A percentile compares a stretch with the other conserved stretches of the same genome.
phyloP scores from a whole-genome alignment of 352 stramenopile species.

The Pythium biforme region DNA sequence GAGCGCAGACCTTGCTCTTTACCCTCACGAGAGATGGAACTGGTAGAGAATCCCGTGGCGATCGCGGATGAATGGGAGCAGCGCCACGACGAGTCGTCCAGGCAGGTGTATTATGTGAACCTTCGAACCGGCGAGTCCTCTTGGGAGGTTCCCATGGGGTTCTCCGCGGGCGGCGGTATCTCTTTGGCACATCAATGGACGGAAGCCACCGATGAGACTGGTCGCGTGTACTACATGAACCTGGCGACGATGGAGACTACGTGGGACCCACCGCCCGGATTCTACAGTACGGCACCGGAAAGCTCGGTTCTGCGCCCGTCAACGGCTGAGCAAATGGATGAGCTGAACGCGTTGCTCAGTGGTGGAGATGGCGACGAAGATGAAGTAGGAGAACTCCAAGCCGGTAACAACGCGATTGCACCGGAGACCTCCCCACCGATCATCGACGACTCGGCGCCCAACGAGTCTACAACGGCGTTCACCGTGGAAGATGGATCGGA shows the following conservation, averaged over 20 bases:
- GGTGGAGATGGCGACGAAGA: constrained; percentile 40
- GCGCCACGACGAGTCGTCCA: constrained; percentile 42
- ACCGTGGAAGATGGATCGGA: constrained; percentile 10
- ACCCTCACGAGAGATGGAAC: constrained; percentile 1
- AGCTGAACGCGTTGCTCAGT: constrained; percentile 54
- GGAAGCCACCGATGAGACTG: constrained; percentile 40
- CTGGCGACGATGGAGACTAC: constrained; percentile 49
- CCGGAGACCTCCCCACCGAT: background rate
- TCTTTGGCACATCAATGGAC: constrained; percentile 29
- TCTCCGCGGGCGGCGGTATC: background rate
- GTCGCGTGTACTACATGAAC: constrained; percentile 54
- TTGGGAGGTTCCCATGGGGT: constrained; percentile 33
- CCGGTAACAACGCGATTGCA: too few relatives aligned
- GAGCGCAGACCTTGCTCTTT: too few relatives aligned
- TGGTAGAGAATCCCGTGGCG: background rate
- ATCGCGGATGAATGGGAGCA: constrained; percentile 38
- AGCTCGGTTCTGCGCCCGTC: constrained; percentile 28
- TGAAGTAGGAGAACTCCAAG: constrained; percentile 4
- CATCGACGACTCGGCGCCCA: background rate
- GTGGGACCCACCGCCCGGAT: constrained; percentile 38
- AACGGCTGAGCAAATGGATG: constrained; percentile 62
- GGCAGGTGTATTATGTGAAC: constrained; percentile 54
- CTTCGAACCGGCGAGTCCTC: constrained; percentile 48
- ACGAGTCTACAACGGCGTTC: background rate
- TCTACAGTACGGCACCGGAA: background rate